Evolutionary conservation across 2,329 filamentous ascomycete genomes (phyloP).

Genomic region (Tolypocladium capitatum): DNA sequence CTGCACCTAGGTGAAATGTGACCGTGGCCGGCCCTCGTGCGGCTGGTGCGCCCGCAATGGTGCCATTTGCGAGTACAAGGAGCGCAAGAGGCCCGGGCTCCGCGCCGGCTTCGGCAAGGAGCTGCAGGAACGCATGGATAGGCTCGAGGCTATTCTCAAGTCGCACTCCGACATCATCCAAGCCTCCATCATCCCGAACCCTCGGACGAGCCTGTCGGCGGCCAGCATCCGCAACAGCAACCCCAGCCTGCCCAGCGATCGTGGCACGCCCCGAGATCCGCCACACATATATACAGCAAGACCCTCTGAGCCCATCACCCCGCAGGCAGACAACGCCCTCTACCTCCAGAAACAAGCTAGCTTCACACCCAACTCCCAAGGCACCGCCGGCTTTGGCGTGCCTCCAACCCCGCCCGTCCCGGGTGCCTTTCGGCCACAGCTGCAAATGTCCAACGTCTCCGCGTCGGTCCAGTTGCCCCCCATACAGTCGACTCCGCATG

Average conservation of each 20-base stretch:
- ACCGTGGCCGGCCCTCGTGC: conserved; percentile 60
- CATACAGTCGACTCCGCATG: conserved; percentile 26
- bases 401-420: conserved; percentile 32
- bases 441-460: conserved; percentile 26
- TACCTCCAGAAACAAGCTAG: conserved; percentile 47
- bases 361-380: conserved; percentile 31
- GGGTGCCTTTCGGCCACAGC: conserved; percentile 35
- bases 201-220: conserved; percentile 16
- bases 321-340: conserved; percentile 44
- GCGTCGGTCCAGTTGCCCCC: conserved; percentile 18
- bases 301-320: conserved; percentile 33
- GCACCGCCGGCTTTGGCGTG: conserved; percentile 34
- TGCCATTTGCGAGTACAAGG: conserved; percentile 53
- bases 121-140: conserved; percentile 58
- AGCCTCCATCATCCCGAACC: conserved; percentile 30
- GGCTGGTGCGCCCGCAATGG: conserved; percentile 55
- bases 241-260: conserved; percentile 39
- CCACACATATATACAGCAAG: conserved; percentile 28
- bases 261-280: conserved; percentile 39
- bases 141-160: conserved; percentile 52
- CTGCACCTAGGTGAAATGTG: conserved; percentile 51
- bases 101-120: conserved; percentile 59
- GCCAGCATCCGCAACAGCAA: conserved; percentile 35
- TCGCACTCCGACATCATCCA: conserved; percentile 56
- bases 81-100: conserved; percentile 53